These are phyloP conservation scores for Rhodomyrtus tomentosa DNA, from an alignment of 345 rosid genomes.

Conservation along the genomic window DNA sequence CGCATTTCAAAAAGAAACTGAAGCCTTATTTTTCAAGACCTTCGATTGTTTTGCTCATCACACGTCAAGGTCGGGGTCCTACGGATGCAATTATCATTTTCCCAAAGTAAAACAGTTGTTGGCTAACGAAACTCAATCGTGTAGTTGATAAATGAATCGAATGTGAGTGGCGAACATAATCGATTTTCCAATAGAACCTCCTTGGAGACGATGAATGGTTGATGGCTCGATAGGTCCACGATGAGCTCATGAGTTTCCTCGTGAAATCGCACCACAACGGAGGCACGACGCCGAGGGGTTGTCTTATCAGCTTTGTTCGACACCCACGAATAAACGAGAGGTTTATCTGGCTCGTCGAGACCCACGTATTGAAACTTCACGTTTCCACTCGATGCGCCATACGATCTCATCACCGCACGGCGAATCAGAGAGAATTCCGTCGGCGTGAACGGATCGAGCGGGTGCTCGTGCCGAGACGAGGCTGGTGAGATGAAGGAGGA, in stretches of 20 bases:
- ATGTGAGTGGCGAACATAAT: not conserved
- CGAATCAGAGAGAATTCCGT: slow-evolving; percentile 40
- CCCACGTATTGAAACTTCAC: slow-evolving; percentile 54
- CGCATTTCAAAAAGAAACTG: not conserved
- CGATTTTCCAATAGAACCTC: not conserved
- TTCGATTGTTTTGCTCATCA: not conserved
- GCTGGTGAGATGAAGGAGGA: not conserved
- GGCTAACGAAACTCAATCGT: not conserved
- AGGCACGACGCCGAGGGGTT: slow-evolving; percentile 31
- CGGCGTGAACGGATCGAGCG: slow-evolving; percentile 50
- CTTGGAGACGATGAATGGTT: slow-evolving; percentile 1
- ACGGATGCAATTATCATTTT: not conserved
- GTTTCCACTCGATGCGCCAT: slow-evolving; percentile 20
- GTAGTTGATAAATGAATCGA: not conserved
- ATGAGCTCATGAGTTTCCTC: slow-evolving; percentile 40
- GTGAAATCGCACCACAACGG: slow-evolving; percentile 39
- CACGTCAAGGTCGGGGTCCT: not conserved
- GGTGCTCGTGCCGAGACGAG: slow-evolving; percentile 21
- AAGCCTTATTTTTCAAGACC: not conserved
- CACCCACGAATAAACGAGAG: slow-evolving; percentile 36
- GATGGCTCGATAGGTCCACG: slow-evolving; percentile 25
- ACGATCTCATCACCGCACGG: slow-evolving; percentile 25
- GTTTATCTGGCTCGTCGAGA: slow-evolving; percentile 63
- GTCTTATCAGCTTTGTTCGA: slow-evolving; percentile 2
- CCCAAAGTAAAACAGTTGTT: not conserved